Conservation (phyloP, 768 basidiomycete species). For the Boletus insuetus region DNA sequence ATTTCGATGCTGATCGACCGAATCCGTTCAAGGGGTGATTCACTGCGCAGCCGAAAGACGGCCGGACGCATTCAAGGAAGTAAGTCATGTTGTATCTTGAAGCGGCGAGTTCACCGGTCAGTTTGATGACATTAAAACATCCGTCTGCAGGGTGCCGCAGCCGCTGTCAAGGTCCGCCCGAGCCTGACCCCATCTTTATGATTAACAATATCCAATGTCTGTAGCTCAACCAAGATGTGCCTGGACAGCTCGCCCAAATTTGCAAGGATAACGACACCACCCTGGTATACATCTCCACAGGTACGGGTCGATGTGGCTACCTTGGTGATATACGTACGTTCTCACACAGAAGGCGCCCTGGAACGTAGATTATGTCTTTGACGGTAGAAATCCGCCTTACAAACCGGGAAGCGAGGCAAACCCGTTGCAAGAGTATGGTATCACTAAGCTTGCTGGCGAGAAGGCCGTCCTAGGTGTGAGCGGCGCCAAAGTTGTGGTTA, state of each 20-base stretch:
- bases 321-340: background rate
- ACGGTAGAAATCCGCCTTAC: constrained; percentile 91
- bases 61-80: constrained; percentile 91
- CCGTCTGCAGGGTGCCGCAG: constrained; percentile 47
- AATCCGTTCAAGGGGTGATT: constrained; percentile 61
- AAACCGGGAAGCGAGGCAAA: constrained; percentile 67
- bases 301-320: constrained; percentile 31
- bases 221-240: constrained; percentile 80
- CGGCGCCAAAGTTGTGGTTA: constrained; percentile 59
- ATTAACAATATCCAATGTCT: background rate
- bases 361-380: constrained; percentile 86
- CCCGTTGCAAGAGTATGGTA: constrained; percentile 86
- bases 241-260: constrained; percentile 66
- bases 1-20: constrained; percentile 3
- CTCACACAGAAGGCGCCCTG: constrained; percentile 6
- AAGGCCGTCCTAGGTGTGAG: constrained; percentile 61
- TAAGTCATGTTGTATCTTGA: constrained; percentile 31
- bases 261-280: constrained; percentile 59
- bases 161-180: constrained; percentile 53
- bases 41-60: constrained; percentile 95
- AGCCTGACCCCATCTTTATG: background rate
- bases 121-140: background rate
- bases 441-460: constrained; percentile 87
- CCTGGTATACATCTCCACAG: constrained; percentile 91
- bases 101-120: background rate